These are phyloP conservation scores for Scheffersomyces titani DNA, from an alignment of 1,139 yeast species.

Conservation along the genomic window DNA sequence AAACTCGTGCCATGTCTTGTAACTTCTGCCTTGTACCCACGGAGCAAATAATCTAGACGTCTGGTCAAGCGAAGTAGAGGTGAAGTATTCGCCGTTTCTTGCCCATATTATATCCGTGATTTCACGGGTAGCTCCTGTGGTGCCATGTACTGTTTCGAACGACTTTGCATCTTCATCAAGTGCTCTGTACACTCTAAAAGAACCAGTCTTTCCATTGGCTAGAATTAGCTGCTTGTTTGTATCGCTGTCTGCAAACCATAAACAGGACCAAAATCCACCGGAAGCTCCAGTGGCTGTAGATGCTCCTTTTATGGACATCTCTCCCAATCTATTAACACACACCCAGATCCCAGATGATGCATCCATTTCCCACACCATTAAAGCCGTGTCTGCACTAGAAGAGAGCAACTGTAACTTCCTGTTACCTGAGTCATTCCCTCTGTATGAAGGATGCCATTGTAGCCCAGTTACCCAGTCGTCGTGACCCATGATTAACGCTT, in stretches of 20 bases:
- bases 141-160: conserved; percentile 62
- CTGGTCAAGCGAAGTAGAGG: conserved; percentile 85
- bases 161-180: conserved; percentile 25
- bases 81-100: conserved; percentile 60
- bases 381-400: conserved; percentile 89
- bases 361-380: conserved; percentile 97
- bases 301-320: conserved; percentile 92
- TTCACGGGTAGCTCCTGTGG: conserved; percentile 75
- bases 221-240: conserved; percentile 52
- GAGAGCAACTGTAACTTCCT: conserved; percentile 64
- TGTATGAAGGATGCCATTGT: conserved; percentile 66
- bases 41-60: conserved; percentile 83
- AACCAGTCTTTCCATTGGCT: conserved; percentile 89
- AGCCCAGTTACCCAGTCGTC: conserved; percentile 96
- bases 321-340: conserved; percentile 80
- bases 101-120: conserved; percentile 87
- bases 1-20: conserved; percentile 79
- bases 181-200: conserved; percentile 76
- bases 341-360: conserved; percentile 87
- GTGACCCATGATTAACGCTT: conserved; percentile 94
- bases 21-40: conserved; percentile 41
- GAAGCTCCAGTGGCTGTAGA: conserved; percentile 98
- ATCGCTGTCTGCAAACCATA: conserved; percentile 61
- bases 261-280: conserved; percentile 93
- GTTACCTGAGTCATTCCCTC: conserved; percentile 9